phyloP scores from a whole-genome alignment of 73 alveolate species.

The Paramecium octaurelia region DNA sequence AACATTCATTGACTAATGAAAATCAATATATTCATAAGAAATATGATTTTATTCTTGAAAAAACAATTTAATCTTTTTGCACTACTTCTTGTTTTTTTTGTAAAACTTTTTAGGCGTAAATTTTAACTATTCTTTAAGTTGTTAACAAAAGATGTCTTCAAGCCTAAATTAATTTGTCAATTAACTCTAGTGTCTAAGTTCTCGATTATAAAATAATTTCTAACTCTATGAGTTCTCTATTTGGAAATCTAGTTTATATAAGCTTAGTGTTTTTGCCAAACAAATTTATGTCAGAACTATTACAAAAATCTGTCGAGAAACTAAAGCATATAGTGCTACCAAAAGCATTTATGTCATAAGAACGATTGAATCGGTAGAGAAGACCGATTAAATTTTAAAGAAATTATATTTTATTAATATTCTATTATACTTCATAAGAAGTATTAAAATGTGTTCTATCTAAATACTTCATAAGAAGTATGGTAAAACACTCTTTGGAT shows the following conservation, averaged over 20 bases:
- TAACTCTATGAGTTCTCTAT: no score
- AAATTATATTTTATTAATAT: background rate
- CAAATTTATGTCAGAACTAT: background rate
- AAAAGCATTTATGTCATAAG: background rate
- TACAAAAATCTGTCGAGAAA: background rate
- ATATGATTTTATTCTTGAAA: background rate
- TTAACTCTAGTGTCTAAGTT: no score
- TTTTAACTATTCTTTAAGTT: no score
- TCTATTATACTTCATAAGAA: conserved; percentile 44
- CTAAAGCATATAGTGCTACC: background rate
- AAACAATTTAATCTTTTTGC: background rate
- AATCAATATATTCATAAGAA: background rate
- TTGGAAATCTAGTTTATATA: background rate
- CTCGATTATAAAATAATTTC: no score
- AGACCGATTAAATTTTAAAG: background rate
- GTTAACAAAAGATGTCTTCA: no score
- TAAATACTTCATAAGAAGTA: conserved; percentile 66
- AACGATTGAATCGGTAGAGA: background rate
- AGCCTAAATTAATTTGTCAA: no score
- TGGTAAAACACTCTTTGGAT: conserved; percentile 70
- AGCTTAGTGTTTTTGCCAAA: background rate
- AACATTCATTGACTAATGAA: background rate
- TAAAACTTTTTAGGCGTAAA: background rate
- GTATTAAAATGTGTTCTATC: conserved; percentile 1
- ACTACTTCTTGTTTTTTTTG: background rate